Evolutionary conservation across 768 basidiomycete species (phyloP).

Genomic region (Hemileccinum impolitum): DNA sequence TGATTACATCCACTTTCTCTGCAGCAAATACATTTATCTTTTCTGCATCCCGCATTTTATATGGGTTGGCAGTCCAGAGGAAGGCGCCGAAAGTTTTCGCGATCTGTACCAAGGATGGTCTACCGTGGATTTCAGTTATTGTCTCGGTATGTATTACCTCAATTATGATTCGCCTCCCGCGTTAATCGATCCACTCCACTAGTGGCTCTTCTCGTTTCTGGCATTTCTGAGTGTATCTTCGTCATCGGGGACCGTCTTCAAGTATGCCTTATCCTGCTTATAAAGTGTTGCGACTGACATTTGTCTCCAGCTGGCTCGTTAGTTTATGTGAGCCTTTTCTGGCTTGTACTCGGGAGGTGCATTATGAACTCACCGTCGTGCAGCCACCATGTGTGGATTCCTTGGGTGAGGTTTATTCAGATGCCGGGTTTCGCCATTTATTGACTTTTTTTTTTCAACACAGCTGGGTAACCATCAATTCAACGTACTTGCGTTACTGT

Average conservation of each 20-base stretch:
- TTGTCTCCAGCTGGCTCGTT: conserved; percentile 56
- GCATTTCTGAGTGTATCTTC: conserved; percentile 64
- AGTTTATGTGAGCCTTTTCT: conserved; percentile 42
- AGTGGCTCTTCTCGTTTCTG: conserved; percentile 43
- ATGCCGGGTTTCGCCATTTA: conserved; percentile 37
- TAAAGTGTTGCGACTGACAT: conserved; percentile 20
- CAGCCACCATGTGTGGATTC: conserved; percentile 61
- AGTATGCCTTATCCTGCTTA: conserved; percentile 7
- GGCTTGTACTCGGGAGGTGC: not conserved
- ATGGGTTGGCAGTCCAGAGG: conserved; percentile 44
- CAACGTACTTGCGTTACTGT: conserved; percentile 75
- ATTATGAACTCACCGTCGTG: not conserved
- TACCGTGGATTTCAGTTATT: conserved; percentile 43
- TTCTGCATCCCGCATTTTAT: conserved; percentile 40
- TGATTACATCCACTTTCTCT: conserved; percentile 72
- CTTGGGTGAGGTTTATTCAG: conserved; percentile 29
- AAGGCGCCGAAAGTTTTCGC: conserved; percentile 52
- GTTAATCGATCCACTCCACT: conserved; percentile 3
- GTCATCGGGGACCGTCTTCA: conserved; percentile 43
- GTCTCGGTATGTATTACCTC: conserved; percentile 21
- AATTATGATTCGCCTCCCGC: conserved; percentile 12
- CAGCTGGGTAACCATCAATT: conserved; percentile 63
- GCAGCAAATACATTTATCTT: conserved; percentile 53
- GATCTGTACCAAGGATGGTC: conserved; percentile 43
- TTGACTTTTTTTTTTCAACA: conserved; percentile 42